Evolutionary conservation across 768 basidiomycete genomes (phyloP).

Genomic region (Auriscalpium microsporum): DNA sequence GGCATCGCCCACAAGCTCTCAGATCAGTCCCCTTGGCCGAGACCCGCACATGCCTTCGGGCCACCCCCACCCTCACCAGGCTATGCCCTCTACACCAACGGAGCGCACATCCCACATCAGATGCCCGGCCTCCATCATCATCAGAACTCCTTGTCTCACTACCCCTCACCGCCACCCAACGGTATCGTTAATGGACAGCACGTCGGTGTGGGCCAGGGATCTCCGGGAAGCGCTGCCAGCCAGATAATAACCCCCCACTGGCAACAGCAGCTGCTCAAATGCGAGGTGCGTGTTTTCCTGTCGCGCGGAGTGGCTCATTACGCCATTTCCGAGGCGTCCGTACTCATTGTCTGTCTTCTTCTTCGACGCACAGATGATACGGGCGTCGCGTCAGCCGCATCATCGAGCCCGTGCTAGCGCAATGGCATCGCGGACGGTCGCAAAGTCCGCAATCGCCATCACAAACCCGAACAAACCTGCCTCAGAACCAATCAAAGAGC

Average conservation of each 20-base stretch:
- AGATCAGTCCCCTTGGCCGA: slow-evolving; percentile 67
- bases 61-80: slow-evolving; percentile 62
- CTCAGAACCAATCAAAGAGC: slow-evolving; percentile 29
- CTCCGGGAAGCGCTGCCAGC: slow-evolving; percentile 26
- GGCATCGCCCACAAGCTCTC: slow-evolving; percentile 71
- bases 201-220: slow-evolving; percentile 12
- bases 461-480: slow-evolving; percentile 76
- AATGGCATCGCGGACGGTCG: slow-evolving; percentile 79
- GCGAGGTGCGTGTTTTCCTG: slow-evolving; percentile 56
- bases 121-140: slow-evolving; percentile 58
- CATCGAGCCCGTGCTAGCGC: slow-evolving; percentile 94
- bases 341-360: neutral
- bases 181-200: slow-evolving; percentile 12
- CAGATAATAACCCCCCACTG: slow-evolving; percentile 77
- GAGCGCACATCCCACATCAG: slow-evolving; percentile 38
- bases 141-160: slow-evolving; percentile 74
- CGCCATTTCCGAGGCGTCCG: too few relatives aligned
- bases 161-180: slow-evolving; percentile 64
- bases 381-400: slow-evolving; percentile 81
- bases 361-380: slow-evolving; percentile 51
- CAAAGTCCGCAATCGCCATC: slow-evolving; percentile 86
- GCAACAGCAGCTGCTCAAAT: slow-evolving; percentile 91
- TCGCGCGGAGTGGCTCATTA: neutral
- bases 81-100: slow-evolving; percentile 71
- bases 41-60: slow-evolving; percentile 46